Base-by-base conservation (phyloP, 345 rosid genomes). In the Heritiera fomes region DNA sequence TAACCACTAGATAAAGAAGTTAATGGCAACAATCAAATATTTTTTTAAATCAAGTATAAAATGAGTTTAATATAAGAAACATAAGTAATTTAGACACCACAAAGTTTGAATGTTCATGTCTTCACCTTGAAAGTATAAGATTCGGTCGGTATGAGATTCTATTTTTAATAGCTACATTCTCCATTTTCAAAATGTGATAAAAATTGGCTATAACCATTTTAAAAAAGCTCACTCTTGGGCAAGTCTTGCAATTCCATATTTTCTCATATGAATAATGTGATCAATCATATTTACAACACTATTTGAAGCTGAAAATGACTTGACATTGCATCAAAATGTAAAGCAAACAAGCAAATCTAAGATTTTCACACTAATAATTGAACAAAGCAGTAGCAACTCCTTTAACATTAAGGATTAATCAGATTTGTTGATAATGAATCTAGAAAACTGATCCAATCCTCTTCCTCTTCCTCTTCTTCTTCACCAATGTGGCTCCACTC, bases 401-500 rank as follows among this genome's bases (percentile, higher is more conserved):
- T 77, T 14, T 12, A 23, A 50, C 10, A 74, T 73, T 76, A 88
- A 80, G 87, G 85, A 60, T 85, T 82, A 64, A 83, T 79, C n/a
- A 85, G 84, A 86, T 84, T 89, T 45, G 91, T 61, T 3, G 90
- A 87, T 77, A 91, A 79, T 55, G 92, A 84, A 84, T 90, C 87
- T 68, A 95, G 86, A 83, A 89, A 90, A 75, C 85, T 81, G 70
- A 81, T 81, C 97, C 98, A 94, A 77, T 84, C 86, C 53, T 92
- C 89, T 3, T 91, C 90, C 8, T 90, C 97, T 49, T 88, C 90
- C 46, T 85, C 92, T 40, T 87, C 90, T 45, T 81, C 95, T 15
- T 75, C 83, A 11, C 76, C 77, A 8, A 72, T 82, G 6, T 81
- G 83, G 52, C 62, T 84, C 91, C 91, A 88, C 45, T 84, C 86